Evolutionary conservation across 768 basidiomycete species (phyloP), one percentile per base, ranked within the genome.

Genomic region (Melanogaster broomeanus): DNA sequence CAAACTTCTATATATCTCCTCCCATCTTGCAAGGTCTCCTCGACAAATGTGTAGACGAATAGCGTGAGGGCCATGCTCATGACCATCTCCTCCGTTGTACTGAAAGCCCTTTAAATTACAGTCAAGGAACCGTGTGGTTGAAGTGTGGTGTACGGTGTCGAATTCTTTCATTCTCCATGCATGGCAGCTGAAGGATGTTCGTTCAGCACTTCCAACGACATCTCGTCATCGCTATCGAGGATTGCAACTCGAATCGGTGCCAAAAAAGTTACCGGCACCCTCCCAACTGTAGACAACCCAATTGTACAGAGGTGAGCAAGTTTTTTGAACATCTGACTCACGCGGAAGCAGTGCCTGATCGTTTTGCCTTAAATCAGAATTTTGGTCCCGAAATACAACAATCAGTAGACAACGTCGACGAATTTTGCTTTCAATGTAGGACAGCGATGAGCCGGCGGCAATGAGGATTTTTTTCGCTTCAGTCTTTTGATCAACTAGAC

Each of bases 121-220:
- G 88, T 53, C 81, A 88, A 79, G 88, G 88, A 68, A 90, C 88
- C 18, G 80, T 80, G 21, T 90, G 88, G 88, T 70, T 74, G 48
- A 77, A 75, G 53, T 90, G 88, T 67, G 83, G 84, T 60, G 88
- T 90, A 69, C 48, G 71, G 58, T 65, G 50, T 69, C 28, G 15
- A 45, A 49, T 42, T 15, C 43, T 57, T 44, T 55, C 44, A 40
- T 52, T 45, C 51, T 46, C 11, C 5, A 4, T 28, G 18, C 22
- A 40, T 22, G 48, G 31, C 55, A 11, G 28, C 55, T 64, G 30
- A 67, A 44, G 44, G 24, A 30, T 13, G 10, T 15, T 55, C 53
- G 10, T 15, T 55, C 53, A 90, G 88, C 88, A 90, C 65, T 90
- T 90, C 64, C 88, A 90, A 68, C 82, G 88, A 46, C 88, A 88